Evolutionary conservation across 2,329 filamentous ascomycete genomes (phyloP).

Genomic region (Exophiala spinifera): DNA sequence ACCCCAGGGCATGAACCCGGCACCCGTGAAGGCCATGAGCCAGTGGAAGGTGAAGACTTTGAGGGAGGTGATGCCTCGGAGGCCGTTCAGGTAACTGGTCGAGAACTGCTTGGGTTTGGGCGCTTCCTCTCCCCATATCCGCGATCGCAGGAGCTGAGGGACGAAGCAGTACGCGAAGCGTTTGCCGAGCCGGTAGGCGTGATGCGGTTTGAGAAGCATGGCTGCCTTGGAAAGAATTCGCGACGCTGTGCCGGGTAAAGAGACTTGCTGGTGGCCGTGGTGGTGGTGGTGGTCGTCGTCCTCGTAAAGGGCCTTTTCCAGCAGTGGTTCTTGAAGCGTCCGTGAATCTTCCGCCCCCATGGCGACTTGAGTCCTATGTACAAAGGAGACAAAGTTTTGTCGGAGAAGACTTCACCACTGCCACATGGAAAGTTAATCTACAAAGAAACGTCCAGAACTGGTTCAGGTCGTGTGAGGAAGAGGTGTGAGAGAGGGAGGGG

Average conservation of each 20-base stretch:
- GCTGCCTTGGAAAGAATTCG: slow-evolving; percentile 14
- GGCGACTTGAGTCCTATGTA: background rate
- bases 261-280: background rate
- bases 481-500: too few relatives aligned
- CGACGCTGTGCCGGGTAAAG: background rate
- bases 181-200: slow-evolving; percentile 20
- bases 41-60: slow-evolving; percentile 48
- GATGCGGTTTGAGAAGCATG: slow-evolving; percentile 18
- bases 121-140: slow-evolving; percentile 23
- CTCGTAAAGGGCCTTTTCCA: slow-evolving; percentile 7
- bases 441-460: too few relatives aligned
- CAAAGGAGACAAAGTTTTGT: background rate
- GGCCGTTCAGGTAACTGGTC: slow-evolving; percentile 34
- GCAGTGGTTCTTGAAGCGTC: background rate
- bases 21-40: slow-evolving; percentile 41
- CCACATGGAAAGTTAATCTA: background rate
- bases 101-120: slow-evolving; percentile 25
- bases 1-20: slow-evolving; percentile 40
- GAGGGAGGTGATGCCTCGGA: slow-evolving; percentile 45
- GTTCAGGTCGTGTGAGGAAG: too few relatives aligned
- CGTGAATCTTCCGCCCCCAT: background rate
- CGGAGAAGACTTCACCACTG: background rate
- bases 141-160: slow-evolving; percentile 22
- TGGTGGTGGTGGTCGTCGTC: slow-evolving; percentile 3
- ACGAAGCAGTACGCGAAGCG: slow-evolving; percentile 26